Evolutionary conservation across 331 rosid species (phyloP).

Genomic region (Pyrus hybrid): DNA sequence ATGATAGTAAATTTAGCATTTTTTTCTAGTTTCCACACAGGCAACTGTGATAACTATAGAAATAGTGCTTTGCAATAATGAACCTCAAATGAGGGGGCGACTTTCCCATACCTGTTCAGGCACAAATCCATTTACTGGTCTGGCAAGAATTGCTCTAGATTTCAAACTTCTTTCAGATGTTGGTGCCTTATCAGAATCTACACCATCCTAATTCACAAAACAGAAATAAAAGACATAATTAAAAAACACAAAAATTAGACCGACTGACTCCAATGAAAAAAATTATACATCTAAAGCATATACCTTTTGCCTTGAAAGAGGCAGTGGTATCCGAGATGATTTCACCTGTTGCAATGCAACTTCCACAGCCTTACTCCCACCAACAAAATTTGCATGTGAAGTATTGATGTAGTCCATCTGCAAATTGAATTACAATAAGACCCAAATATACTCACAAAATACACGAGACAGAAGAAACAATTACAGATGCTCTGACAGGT

Average conservation of each 20-base stretch:
- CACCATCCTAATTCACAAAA: conserved; percentile 45
- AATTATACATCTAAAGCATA: neutral
- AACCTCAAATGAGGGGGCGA: conserved; percentile 1
- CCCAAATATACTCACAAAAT: neutral
- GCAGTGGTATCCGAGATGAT: conserved; percentile 45
- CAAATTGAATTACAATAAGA: conserved; percentile 11
- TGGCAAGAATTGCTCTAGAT: conserved; percentile 50
- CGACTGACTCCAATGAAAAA: neutral
- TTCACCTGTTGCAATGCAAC: conserved; percentile 57
- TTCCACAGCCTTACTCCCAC: conserved; percentile 90
- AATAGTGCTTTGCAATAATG: neutral
- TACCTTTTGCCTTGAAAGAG: conserved; percentile 63
- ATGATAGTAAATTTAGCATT: neutral
- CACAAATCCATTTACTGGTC: conserved; percentile 72
- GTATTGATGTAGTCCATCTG: conserved; percentile 97
- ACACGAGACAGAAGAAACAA: neutral
- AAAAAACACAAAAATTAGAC: neutral
- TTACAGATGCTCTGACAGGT: neutral
- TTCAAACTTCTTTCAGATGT: conserved; percentile 65
- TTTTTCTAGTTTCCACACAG: neutral
- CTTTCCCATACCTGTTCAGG: conserved; percentile 51
- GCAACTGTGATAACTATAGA: too few species aligned
- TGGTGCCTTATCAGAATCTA: conserved; percentile 59
- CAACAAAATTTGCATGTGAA: conserved; percentile 93
- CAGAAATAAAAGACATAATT: neutral